Conservation (phyloP, 306 rosid genomes). For the Abrus precatorius region DNA sequence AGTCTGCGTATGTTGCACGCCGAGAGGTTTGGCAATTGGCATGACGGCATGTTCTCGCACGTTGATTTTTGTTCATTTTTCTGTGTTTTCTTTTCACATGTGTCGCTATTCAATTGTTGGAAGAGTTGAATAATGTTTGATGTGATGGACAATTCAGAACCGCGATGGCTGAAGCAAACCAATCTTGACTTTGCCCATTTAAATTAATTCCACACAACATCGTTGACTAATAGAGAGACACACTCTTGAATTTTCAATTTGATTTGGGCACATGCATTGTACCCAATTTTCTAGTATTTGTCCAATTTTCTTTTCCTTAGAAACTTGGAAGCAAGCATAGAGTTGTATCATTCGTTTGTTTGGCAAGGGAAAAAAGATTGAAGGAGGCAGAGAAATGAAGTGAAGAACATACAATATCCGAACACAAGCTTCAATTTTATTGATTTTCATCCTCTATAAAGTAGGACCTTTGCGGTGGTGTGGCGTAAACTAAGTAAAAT, state of each 20-base stretch:
- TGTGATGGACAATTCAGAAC: background rate
- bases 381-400: conserved; percentile 8
- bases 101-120: conserved; percentile 23
- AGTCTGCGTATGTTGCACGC: conserved; percentile 43
- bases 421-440: conserved; percentile 31
- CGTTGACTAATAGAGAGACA: conserved; percentile 24
- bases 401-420: background rate
- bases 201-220: background rate
- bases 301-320: background rate
- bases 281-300: background rate
- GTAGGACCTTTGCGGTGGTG: conserved; percentile 9
- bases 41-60: conserved; percentile 5
- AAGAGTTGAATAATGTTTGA: conserved; percentile 7
- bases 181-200: conserved; percentile 22
- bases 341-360: background rate
- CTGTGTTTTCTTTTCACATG: background rate
- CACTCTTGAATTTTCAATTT: conserved; percentile 3
- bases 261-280: background rate
- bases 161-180: conserved; percentile 22
- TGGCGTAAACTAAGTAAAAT: conserved; percentile 12
- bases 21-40: too few relatives aligned
- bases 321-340: background rate
- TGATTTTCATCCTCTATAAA: background rate
- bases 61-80: conserved; percentile 1
- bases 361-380: background rate